phyloP scores from a whole-genome alignment of 2,329 filamentous ascomycete genomes.

The Epichloe coenophiala region DNA sequence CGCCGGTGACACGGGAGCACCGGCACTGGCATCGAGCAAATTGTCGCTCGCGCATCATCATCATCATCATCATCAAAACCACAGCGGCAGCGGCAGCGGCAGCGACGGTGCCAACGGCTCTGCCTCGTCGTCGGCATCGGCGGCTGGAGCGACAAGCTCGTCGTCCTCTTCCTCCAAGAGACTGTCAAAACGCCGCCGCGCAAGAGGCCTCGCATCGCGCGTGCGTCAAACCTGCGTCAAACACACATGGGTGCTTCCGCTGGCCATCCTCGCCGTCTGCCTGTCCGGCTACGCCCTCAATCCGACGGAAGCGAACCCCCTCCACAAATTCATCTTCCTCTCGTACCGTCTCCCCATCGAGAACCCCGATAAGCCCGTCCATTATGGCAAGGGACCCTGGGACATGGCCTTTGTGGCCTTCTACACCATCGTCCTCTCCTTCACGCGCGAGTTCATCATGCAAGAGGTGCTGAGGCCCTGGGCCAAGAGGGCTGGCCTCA shows the following conservation, averaged over 20 bases:
- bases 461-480: slow-evolving; percentile 72
- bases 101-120: slow-evolving; percentile 9
- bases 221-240: slow-evolving; percentile 43
- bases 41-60: slow-evolving; percentile 24
- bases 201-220: slow-evolving; percentile 31
- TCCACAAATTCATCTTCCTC: slow-evolving; percentile 75
- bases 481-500: slow-evolving; percentile 57
- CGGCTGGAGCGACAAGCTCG: slow-evolving; percentile 12
- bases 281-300: slow-evolving; percentile 58
- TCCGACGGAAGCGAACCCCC: slow-evolving; percentile 63
- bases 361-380: slow-evolving; percentile 32
- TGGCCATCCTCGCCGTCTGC: slow-evolving; percentile 52
- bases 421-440: slow-evolving; percentile 80
- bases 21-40: slow-evolving; percentile 38
- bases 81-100: slow-evolving; percentile 1
- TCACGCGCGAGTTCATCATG: slow-evolving; percentile 94
- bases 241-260: slow-evolving; percentile 51
- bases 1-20: slow-evolving; percentile 41
- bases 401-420: slow-evolving; percentile 81
- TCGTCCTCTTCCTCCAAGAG: slow-evolving; percentile 21
- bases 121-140: slow-evolving; percentile 1
- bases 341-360: slow-evolving; percentile 59
- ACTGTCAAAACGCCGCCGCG: slow-evolving; percentile 40
- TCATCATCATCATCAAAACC: neutral
- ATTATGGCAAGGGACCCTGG: slow-evolving; percentile 81